A percentile compares a stretch with the other conserved stretches of the same genome.
These are phyloP conservation scores for Delonix regia DNA, from an alignment of 306 rosid species.

Conservation along the genomic window DNA sequence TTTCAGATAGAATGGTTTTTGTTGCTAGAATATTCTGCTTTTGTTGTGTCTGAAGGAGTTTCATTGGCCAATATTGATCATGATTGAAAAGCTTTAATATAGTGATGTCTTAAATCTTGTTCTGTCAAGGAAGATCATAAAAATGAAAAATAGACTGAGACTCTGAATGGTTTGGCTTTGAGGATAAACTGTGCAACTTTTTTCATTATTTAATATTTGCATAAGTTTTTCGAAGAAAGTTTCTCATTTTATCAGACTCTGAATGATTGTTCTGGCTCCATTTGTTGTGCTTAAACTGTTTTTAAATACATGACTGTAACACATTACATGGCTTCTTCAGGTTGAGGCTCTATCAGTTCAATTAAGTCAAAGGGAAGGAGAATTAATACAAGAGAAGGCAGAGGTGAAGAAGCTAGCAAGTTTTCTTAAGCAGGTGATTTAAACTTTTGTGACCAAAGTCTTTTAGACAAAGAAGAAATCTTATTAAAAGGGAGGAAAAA, in stretches of 20 bases:
- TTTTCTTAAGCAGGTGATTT: constrained; percentile 93
- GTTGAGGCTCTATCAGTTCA: constrained; percentile 89
- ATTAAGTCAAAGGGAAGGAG: constrained; percentile 76
- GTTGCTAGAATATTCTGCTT: constrained; percentile 9
- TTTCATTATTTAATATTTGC: neutral
- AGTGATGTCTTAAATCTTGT: neutral
- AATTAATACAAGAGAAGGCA: constrained; percentile 82
- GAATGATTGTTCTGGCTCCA: neutral
- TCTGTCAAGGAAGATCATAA: neutral
- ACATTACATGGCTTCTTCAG: constrained; percentile 33
- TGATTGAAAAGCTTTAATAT: neutral
- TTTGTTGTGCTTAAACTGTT: constrained; percentile 1
- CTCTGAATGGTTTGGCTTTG: neutral
- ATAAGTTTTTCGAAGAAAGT: neutral
- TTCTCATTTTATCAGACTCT: neutral
- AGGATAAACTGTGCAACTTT: constrained; percentile 14
- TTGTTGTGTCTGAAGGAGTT: constrained; percentile 10
- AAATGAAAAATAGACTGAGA: neutral
- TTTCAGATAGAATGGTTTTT: neutral
- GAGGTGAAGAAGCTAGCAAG: constrained; percentile 94
- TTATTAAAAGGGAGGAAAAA: constrained; percentile 2
- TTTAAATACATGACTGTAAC: constrained; percentile 23
- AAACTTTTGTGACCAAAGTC: constrained; percentile 6
- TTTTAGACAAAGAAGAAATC: neutral
- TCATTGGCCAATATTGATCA: constrained; percentile 1